Conservation (phyloP, 2,329 filamentous ascomycete genomes). For the Fusarium fracticaudum region DNA sequence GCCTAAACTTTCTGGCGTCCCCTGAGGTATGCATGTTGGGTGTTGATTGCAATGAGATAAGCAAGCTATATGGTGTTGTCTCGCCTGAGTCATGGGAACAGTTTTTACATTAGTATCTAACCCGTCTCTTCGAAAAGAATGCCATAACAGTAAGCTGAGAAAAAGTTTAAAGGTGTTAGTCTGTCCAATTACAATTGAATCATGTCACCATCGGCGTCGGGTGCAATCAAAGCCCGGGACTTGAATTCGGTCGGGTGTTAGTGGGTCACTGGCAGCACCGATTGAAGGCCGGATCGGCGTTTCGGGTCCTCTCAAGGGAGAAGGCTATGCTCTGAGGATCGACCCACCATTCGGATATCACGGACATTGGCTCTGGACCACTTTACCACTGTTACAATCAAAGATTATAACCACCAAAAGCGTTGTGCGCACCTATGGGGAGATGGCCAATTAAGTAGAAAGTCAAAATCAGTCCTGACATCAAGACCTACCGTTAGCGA, state of each 20-base stretch:
- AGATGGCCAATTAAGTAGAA: conserved; percentile 5
- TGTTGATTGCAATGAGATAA: conserved; percentile 10
- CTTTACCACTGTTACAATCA: neutral
- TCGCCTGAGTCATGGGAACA: conserved; percentile 8
- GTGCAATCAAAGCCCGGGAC: conserved; percentile 2
- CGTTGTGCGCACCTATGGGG: neutral
- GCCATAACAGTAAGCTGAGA: neutral
- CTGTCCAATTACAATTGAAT: conserved; percentile 5
- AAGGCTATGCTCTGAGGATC: conserved; percentile 12
- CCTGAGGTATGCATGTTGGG: neutral
- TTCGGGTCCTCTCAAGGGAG: conserved; percentile 16
- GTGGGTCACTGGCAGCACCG: conserved; percentile 16
- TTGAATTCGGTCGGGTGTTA: conserved; percentile 18
- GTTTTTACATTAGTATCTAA: neutral
- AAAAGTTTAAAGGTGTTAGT: neutral
- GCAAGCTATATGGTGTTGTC: neutral
- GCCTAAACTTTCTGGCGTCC: neutral
- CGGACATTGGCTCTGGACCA: conserved; percentile 11
- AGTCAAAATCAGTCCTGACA: conserved; percentile 12
- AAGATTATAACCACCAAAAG: neutral
- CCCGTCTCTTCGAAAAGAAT: neutral
- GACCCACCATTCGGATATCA: conserved; percentile 33
- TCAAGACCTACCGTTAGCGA: conserved; percentile 16
- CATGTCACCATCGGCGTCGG: conserved; percentile 16
- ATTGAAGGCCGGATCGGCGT: conserved; percentile 29